Evolutionary conservation across 495 filamentous ascomycete genomes (phyloP).

Genomic region (Talaromyces nanjingensis): DNA sequence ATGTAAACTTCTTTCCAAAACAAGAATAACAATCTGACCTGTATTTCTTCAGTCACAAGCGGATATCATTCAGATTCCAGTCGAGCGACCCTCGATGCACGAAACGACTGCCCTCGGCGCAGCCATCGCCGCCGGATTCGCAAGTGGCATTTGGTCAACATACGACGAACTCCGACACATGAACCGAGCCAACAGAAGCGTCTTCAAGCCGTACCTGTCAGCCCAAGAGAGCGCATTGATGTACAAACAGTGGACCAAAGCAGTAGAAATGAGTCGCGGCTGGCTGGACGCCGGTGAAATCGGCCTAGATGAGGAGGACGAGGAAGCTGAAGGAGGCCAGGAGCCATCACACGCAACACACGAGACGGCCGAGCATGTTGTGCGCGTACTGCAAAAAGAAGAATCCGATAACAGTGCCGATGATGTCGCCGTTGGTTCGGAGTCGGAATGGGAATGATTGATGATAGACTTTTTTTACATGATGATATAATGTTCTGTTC

Average conservation of each 20-base stretch:
- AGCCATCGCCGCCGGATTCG: conserved; percentile 88
- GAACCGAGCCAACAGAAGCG: conserved; percentile 62
- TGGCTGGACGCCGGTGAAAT: conserved; percentile 43
- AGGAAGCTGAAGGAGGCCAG: background rate
- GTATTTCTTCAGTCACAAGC: conserved; percentile 27
- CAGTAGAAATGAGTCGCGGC: conserved; percentile 78
- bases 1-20: conserved; percentile 10
- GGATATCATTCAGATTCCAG: conserved; percentile 37
- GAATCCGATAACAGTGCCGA: conserved; percentile 3
- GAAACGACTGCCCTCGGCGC: conserved; percentile 92
- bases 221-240: conserved; percentile 52
- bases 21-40: background rate
- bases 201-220: conserved; percentile 63
- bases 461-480: background rate
- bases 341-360: background rate
- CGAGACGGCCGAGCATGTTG: background rate
- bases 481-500: background rate
- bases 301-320: conserved; percentile 7
- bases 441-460: background rate
- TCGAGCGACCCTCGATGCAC: conserved; percentile 58
- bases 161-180: conserved; percentile 74
- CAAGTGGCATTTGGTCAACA: conserved; percentile 71
- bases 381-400: background rate
- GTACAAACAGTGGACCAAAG: conserved; percentile 74
- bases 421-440: conserved; percentile 5